Percentiles rank a stretch among this genome's conserved stretches.
These are phyloP conservation scores for Kurtzmaniella quercitrusa DNA, from an alignment of 1,139 yeast species.

Conservation along the genomic window DNA sequence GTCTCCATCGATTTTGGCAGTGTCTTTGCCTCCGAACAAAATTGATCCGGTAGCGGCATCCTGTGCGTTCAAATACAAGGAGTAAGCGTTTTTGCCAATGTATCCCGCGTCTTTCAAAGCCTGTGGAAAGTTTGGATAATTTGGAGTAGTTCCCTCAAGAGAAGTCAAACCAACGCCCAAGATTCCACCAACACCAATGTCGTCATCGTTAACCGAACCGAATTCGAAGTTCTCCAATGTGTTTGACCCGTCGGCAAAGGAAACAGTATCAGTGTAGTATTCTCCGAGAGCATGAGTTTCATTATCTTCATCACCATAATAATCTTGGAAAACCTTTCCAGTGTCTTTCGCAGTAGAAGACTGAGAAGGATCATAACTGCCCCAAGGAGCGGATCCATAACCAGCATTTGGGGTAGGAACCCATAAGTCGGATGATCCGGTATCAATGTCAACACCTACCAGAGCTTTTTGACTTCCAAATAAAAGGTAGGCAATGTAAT, in stretches of 20 bases:
- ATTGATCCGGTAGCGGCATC: slow-evolving; percentile 13
- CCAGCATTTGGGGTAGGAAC: slow-evolving; percentile 3
- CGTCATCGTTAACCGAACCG: slow-evolving; percentile 12
- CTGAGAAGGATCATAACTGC: slow-evolving; percentile 1
- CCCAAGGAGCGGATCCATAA: not conserved
- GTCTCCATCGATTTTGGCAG: slow-evolving; percentile 16
- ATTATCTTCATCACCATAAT: slow-evolving; percentile 10
- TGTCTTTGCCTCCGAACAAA: slow-evolving; percentile 21
- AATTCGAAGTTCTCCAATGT: slow-evolving; percentile 10
- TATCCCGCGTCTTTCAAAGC: slow-evolving; percentile 18
- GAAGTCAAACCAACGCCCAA: slow-evolving; percentile 16
- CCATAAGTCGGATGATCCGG: slow-evolving; percentile 10
- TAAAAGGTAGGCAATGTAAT: slow-evolving; percentile 3
- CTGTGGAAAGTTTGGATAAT: slow-evolving; percentile 18
- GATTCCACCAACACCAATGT: slow-evolving; percentile 10
- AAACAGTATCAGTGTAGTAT: slow-evolving; percentile 4
- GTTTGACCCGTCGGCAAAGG: slow-evolving; percentile 9
- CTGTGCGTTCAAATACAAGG: slow-evolving; percentile 16
- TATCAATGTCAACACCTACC: slow-evolving; percentile 15
- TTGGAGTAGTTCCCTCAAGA: slow-evolving; percentile 9
- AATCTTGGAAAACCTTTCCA: slow-evolving; percentile 8
- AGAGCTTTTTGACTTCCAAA: slow-evolving; percentile 29
- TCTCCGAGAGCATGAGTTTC: slow-evolving; percentile 2
- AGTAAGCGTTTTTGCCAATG: slow-evolving; percentile 16
- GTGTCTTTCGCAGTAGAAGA: slow-evolving; percentile 2